Percentiles rank a stretch among this genome's conserved stretches.
phyloP scores from a whole-genome alignment of 192 early-diverging fungal genomes.

The Kappamyces sp. region DNA sequence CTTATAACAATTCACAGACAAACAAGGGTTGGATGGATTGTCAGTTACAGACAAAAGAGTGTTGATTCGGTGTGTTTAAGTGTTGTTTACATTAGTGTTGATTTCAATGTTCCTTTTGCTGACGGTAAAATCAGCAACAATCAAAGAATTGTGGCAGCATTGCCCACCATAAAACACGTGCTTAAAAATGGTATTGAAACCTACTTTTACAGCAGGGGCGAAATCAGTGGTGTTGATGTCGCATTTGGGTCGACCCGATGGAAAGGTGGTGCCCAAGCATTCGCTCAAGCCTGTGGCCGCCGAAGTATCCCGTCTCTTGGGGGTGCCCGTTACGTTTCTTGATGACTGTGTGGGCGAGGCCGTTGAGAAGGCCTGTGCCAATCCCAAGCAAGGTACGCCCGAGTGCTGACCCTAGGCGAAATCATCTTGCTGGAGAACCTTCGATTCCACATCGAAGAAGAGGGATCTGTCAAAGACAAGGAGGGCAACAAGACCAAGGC shows the following conservation, averaged over 20 bases:
- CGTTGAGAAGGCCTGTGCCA: constrained; percentile 71
- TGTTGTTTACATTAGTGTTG: constrained; percentile 55
- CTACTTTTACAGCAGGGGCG: constrained; percentile 50
- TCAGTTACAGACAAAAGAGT: constrained; percentile 15
- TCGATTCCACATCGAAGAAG: constrained; percentile 97
- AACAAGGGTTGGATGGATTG: constrained; percentile 14
- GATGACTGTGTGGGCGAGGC: constrained; percentile 87
- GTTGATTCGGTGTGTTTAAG: constrained; percentile 10
- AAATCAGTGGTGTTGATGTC: constrained; percentile 88
- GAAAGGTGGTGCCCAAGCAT: constrained; percentile 79
- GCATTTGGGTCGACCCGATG: constrained; percentile 96
- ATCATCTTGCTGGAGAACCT: constrained; percentile 96
- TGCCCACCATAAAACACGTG: constrained; percentile 91
- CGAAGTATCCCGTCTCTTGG: constrained; percentile 72
- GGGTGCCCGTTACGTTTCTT: constrained; percentile 82
- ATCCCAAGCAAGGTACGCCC: constrained; percentile 42
- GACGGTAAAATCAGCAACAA: constrained; percentile 92
- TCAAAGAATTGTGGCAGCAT: constrained; percentile 87
- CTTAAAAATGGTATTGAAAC: constrained; percentile 64
- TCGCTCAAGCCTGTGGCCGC: constrained; percentile 85
- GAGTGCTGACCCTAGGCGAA: constrained; percentile 43
- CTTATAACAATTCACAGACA: no score
- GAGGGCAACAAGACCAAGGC: constrained; percentile 91
- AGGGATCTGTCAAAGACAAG: constrained; percentile 87
- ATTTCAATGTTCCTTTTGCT: constrained; percentile 99